Percentiles rank a stretch among this genome's conserved stretches.
phyloP scores from a whole-genome alignment of 2,329 filamentous ascomycete species.

The Helicocarpus griseus region DNA sequence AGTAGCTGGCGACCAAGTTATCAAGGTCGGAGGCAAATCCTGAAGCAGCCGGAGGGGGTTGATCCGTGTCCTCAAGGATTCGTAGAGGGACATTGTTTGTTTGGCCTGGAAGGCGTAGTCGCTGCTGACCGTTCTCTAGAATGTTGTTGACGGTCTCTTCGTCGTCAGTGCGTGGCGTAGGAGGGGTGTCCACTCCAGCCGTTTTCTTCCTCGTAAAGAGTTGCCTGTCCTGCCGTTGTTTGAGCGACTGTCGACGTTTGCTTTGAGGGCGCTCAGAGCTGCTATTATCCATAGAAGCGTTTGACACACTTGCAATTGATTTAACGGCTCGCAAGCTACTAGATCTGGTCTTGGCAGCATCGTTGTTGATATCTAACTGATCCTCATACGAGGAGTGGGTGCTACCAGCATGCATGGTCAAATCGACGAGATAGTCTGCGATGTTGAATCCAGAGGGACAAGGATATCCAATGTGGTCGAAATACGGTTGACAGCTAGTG shows the following conservation, averaged over 20 bases:
- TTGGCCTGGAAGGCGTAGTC: constrained; percentile 50
- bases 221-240: constrained; percentile 76
- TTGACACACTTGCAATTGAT: constrained; percentile 77
- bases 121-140: constrained; percentile 44
- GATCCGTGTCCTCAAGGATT: constrained; percentile 59
- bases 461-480: constrained; percentile 80
- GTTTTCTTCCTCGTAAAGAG: constrained; percentile 77
- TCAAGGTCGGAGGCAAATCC: constrained; percentile 68
- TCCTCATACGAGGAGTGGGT: constrained; percentile 47
- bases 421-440: constrained; percentile 90
- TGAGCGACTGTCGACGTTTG: constrained; percentile 70
- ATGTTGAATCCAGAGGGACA: constrained; percentile 98
- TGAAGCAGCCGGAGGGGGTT: constrained; percentile 49
- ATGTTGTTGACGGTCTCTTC: constrained; percentile 47
- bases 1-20: constrained; percentile 65
- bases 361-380: constrained; percentile 50
- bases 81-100: constrained; percentile 47
- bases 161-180: constrained; percentile 54
- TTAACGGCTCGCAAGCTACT: constrained; percentile 85
- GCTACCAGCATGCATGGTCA: constrained; percentile 87
- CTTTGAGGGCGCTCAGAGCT: constrained; percentile 50
- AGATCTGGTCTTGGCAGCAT: constrained; percentile 60
- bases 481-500: constrained; percentile 78
- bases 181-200: constrained; percentile 42
- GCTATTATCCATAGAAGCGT: constrained; percentile 58